Percentiles rank a stretch among this genome's conserved stretches.
These are phyloP conservation scores for Flueggea neowawraea DNA, from an alignment of 441 rosid species.

Conservation along the genomic window DNA sequence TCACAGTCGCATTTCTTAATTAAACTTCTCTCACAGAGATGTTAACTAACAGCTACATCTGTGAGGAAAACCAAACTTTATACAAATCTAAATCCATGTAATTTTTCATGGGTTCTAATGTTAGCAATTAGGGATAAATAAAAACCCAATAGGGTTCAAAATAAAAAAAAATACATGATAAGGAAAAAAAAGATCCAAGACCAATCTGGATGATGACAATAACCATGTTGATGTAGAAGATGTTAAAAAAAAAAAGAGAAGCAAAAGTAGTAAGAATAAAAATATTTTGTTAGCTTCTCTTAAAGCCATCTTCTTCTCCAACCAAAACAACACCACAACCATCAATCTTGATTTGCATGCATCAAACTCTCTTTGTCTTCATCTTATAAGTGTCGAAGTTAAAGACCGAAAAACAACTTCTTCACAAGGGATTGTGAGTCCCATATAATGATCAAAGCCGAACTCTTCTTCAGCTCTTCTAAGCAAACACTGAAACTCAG, in stretches of 20 bases:
- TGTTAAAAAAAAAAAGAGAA: slow-evolving; percentile 33
- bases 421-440: slow-evolving; percentile 95
- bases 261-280: slow-evolving; percentile 22
- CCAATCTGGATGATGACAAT: slow-evolving; percentile 4
- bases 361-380: slow-evolving; percentile 11
- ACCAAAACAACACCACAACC: slow-evolving; percentile 10
- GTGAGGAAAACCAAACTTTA: slow-evolving; percentile 56
- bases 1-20: too few relatives aligned
- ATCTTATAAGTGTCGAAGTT: slow-evolving; percentile 68
- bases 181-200: neutral
- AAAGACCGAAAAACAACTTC: slow-evolving; percentile 84
- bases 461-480: slow-evolving; percentile 92
- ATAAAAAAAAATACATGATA: slow-evolving; percentile 7
- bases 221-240: slow-evolving; percentile 27
- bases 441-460: slow-evolving; percentile 95
- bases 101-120: slow-evolving; percentile 27
- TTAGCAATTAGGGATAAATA: slow-evolving; percentile 33
- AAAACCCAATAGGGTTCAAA: slow-evolving; percentile 28
- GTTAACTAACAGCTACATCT: slow-evolving; percentile 17
- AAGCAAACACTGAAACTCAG: slow-evolving; percentile 75
- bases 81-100: slow-evolving; percentile 39
- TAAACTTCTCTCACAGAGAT: slow-evolving; percentile 3
- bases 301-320: slow-evolving; percentile 34
- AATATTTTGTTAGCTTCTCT: slow-evolving; percentile 21
- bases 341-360: neutral